A percentile compares a stretch with the other conserved stretches of the same genome.
Conservation (phyloP, 2,329 filamentous ascomycete species). For the Fusarium buharicum region DNA sequence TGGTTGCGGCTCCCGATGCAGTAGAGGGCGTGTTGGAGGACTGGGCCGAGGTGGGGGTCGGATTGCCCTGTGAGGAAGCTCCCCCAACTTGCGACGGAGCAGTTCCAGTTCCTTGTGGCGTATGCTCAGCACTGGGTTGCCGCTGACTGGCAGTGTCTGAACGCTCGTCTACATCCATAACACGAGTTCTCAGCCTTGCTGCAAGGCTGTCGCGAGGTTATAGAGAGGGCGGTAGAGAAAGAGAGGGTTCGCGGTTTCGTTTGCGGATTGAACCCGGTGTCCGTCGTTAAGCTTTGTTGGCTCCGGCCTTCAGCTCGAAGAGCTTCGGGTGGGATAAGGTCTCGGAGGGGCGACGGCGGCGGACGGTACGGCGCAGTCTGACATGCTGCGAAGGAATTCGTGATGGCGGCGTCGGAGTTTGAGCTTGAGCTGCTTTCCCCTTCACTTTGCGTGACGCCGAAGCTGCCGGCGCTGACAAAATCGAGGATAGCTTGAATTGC, state of each 20-base stretch:
- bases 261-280: constrained; percentile 5
- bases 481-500: constrained; percentile 10
- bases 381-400: constrained; percentile 43
- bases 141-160: constrained; percentile 46
- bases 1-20: constrained; percentile 34
- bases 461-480: constrained; percentile 3
- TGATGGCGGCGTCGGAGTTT: constrained; percentile 24
- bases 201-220: constrained; percentile 16
- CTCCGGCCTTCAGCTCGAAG: constrained; percentile 33
- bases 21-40: constrained; percentile 45
- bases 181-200: constrained; percentile 14
- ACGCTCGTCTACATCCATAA: constrained; percentile 51
- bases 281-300: constrained; percentile 14
- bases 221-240: not conserved
- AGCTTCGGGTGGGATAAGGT: constrained; percentile 29
- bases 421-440: constrained; percentile 12
- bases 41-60: constrained; percentile 45
- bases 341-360: constrained; percentile 34
- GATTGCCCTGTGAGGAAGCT: constrained; percentile 46
- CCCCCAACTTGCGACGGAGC: constrained; percentile 27
- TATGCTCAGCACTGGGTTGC: constrained; percentile 49
- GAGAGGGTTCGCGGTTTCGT: constrained; percentile 9
- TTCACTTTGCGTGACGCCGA: not conserved
- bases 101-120: constrained; percentile 48
- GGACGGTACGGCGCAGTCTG: constrained; percentile 37